These are phyloP conservation scores for Yarrowia divulgata DNA, from an alignment of 805 yeast species.

Conservation along the genomic window DNA sequence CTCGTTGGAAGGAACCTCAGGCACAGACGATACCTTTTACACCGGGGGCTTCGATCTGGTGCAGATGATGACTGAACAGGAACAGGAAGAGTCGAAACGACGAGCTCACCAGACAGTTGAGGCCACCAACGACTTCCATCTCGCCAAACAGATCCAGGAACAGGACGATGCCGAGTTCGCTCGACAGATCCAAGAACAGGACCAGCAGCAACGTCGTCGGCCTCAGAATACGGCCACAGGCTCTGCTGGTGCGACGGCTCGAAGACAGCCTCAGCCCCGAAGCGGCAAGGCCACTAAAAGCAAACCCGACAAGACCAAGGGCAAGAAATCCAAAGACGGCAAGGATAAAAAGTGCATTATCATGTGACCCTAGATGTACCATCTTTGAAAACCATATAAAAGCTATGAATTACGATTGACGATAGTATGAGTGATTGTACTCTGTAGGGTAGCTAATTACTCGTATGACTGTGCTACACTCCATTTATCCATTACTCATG, in stretches of 20 bases:
- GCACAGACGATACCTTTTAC: constrained; percentile 72
- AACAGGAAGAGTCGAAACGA: constrained; percentile 25
- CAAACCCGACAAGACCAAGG: constrained; percentile 16
- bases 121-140: constrained; percentile 45
- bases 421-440: too few relatives aligned
- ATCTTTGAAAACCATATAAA: background rate
- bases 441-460: too few relatives aligned
- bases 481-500: background rate
- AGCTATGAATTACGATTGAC: constrained; percentile 5
- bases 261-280: background rate
- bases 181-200: constrained; percentile 35
- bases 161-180: constrained; percentile 48
- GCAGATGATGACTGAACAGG: constrained; percentile 3
- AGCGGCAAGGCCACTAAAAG: constrained; percentile 34
- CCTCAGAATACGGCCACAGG: background rate
- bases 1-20: constrained; percentile 68
- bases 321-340: constrained; percentile 13
- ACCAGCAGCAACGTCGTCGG: constrained; percentile 10
- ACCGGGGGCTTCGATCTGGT: constrained; percentile 63
- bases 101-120: constrained; percentile 38
- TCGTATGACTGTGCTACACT: too few relatives aligned
- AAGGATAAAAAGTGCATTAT: constrained; percentile 42
- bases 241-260: background rate
- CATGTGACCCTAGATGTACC: constrained; percentile 3
- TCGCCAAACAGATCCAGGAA: constrained; percentile 50